A percentile compares a stretch with the other conserved stretches of the same genome.
Evolutionary conservation across 805 yeast genomes (phyloP).

Genomic region (Suhomyces kilbournensis): DNA sequence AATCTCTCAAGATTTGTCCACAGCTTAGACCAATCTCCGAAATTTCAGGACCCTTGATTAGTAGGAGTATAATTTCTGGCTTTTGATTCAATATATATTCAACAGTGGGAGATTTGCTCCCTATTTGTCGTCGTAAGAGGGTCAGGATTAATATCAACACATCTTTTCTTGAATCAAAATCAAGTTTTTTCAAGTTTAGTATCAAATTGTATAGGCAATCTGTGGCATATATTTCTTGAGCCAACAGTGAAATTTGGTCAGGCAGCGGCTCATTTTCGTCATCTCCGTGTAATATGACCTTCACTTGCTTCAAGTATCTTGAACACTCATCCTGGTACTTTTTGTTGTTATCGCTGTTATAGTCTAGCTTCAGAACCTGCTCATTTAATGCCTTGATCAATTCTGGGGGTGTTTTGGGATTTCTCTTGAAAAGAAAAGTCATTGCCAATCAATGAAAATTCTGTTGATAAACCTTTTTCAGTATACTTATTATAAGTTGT

Average conservation of each 20-base stretch:
- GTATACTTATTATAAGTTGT: not conserved
- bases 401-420: constrained; percentile 87
- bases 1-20: constrained; percentile 81
- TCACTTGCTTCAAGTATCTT: constrained; percentile 61
- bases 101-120: constrained; percentile 78
- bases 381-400: constrained; percentile 74
- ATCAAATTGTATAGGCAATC: constrained; percentile 67
- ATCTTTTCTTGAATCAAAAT: constrained; percentile 87
- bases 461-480: not conserved
- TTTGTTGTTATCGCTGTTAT: constrained; percentile 32
- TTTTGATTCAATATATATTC: constrained; percentile 65
- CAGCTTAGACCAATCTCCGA: constrained; percentile 70
- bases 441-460: constrained; percentile 33
- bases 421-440: constrained; percentile 90
- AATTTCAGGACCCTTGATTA: constrained; percentile 71
- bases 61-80: constrained; percentile 59
- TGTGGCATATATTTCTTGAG: constrained; percentile 72
- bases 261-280: constrained; percentile 62
- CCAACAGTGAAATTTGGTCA: constrained; percentile 70
- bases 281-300: constrained; percentile 66
- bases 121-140: constrained; percentile 73
- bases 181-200: constrained; percentile 59
- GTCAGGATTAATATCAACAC: constrained; percentile 71
- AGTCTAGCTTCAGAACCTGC: constrained; percentile 60
- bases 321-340: constrained; percentile 72